A percentile compares a stretch with the other conserved stretches of the same genome.
Conservation (phyloP, 805 yeast species). For the Saturnispora hagleri region DNA sequence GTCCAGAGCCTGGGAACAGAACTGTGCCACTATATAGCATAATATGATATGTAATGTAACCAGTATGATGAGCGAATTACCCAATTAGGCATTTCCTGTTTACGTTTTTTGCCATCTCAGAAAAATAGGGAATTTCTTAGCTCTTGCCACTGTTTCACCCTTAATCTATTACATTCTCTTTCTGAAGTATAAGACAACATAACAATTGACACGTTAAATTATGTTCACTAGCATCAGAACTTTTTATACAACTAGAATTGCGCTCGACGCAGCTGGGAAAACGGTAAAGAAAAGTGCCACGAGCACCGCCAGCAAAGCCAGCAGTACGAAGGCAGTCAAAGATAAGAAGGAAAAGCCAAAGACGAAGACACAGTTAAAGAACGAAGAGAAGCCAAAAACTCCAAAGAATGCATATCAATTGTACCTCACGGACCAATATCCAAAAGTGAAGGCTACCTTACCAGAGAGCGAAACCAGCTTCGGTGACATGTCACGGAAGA, state of each 20-base stretch:
- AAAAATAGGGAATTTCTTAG: background rate
- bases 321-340: background rate
- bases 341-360: constrained; percentile 8
- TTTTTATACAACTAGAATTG: background rate
- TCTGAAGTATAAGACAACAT: background rate
- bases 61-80: background rate
- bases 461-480: background rate
- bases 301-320: background rate
- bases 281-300: background rate
- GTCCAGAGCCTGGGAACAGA: background rate
- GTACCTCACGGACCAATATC: constrained; percentile 14
- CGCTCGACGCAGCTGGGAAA: constrained; percentile 1
- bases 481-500: constrained; percentile 6
- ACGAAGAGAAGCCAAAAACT: constrained; percentile 18
- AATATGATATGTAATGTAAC: background rate
- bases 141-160: background rate
- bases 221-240: background rate
- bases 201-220: background rate
- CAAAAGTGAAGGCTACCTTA: constrained; percentile 2
- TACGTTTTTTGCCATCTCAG: background rate
- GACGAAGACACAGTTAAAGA: constrained; percentile 7
- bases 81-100: background rate
- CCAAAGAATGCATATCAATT: constrained; percentile 14
- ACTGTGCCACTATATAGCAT: background rate
- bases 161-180: background rate